phyloP scores from a whole-genome alignment of 345 rosid species.

The Cardamine chenopodiifolia region DNA sequence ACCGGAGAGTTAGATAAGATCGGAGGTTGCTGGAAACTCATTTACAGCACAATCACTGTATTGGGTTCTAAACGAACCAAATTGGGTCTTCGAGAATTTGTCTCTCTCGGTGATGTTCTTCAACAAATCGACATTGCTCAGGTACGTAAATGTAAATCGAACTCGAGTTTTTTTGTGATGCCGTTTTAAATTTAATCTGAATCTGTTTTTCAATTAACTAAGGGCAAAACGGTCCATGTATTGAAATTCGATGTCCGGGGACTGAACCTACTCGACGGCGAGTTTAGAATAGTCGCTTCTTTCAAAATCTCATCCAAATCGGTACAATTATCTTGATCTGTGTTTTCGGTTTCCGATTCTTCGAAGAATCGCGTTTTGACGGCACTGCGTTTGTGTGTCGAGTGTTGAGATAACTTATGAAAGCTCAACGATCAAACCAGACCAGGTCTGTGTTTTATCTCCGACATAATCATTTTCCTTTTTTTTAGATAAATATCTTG shows the following conservation, averaged over 20 bases:
- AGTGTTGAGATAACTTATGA: conserved; percentile 71
- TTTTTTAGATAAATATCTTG: not conserved
- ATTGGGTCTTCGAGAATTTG: conserved; percentile 82
- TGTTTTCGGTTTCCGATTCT: not conserved
- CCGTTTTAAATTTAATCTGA: not conserved
- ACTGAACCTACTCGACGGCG: conserved; percentile 66
- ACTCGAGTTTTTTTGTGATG: not conserved
- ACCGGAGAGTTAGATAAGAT: conserved; percentile 67
- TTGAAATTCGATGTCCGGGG: conserved; percentile 85
- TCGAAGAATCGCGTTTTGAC: conserved; percentile 3
- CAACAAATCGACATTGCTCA: conserved; percentile 72
- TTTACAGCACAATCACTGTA: conserved; percentile 77
- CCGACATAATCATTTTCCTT: not conserved
- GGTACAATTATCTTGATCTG: too few species aligned
- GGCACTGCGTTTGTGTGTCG: conserved; percentile 45
- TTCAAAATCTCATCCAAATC: conserved; percentile 72
- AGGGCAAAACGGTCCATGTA: conserved; percentile 92
- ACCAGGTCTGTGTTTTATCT: conserved; percentile 51
- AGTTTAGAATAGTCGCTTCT: conserved; percentile 73
- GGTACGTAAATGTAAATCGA: conserved; percentile 45
- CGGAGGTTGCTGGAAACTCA: conserved; percentile 77
- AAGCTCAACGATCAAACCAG: conserved; percentile 73
- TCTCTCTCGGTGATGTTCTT: conserved; percentile 71
- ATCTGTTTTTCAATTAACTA: conserved; percentile 37
- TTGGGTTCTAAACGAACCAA: conserved; percentile 83